Evolutionary conservation across 2,329 filamentous ascomycete genomes (phyloP).

Genomic region (Talaromyces marneffei): DNA sequence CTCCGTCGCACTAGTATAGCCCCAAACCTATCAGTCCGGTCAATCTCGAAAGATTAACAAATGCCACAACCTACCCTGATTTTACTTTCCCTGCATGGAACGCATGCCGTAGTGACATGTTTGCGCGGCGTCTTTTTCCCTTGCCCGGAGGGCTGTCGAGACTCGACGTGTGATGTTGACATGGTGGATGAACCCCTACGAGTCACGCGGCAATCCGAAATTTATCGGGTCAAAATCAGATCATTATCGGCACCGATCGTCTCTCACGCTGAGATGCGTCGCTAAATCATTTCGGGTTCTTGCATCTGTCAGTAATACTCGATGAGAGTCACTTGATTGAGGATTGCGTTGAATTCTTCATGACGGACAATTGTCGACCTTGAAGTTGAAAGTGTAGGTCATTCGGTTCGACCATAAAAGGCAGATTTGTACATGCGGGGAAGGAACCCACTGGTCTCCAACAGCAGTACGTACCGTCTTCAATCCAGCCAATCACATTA

Average conservation of each 20-base stretch:
- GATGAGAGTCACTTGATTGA: not conserved
- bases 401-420: not conserved
- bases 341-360: not conserved
- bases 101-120: conserved; percentile 42
- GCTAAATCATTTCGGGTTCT: not conserved
- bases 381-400: no score
- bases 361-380: not conserved
- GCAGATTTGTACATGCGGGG: conserved; percentile 10
- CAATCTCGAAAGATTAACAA: not conserved
- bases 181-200: conserved; percentile 1
- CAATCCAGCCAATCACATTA: not conserved
- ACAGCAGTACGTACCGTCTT: not conserved
- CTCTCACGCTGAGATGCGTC: not conserved
- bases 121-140: conserved; percentile 33
- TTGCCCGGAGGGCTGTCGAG: conserved; percentile 20
- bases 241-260: not conserved
- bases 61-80: conserved; percentile 32
- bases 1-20: conserved; percentile 31
- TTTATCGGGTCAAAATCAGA: not conserved
- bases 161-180: conserved; percentile 8
- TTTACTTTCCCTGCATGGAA: conserved; percentile 43
- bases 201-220: not conserved
- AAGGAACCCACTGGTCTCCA: not conserved
- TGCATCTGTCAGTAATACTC: not conserved
- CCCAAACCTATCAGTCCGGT: not conserved